Evolutionary conservation across 148 eudicot genomes (phyloP).

Genomic region (Suaeda aralocaspica): DNA sequence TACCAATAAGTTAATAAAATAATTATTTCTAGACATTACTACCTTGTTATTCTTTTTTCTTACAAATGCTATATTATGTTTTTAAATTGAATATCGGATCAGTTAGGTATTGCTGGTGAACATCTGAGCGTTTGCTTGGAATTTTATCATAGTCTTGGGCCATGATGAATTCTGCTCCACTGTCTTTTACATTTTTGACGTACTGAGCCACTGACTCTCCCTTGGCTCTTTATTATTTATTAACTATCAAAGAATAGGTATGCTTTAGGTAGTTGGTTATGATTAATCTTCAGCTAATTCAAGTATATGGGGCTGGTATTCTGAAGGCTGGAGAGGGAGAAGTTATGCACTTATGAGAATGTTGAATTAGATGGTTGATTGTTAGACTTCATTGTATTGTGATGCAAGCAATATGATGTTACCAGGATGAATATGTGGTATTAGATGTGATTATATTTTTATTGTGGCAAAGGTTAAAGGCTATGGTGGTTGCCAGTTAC

Average conservation of each 20-base stretch:
- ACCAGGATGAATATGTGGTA: not conserved
- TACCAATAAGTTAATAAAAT: constrained; percentile 4
- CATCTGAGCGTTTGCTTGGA: not conserved
- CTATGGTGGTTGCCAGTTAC: not conserved
- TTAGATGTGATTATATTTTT: no score
- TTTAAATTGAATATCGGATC: not conserved
- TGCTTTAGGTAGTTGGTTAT: no score
- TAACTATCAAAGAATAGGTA: no score
- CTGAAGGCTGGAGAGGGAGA: not conserved
- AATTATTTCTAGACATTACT: not conserved
- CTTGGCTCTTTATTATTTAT: no score
- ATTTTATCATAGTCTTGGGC: not conserved
- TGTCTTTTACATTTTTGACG: not conserved
- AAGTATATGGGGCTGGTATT: not conserved
- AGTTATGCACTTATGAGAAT: not conserved
- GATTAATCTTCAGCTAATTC: not conserved
- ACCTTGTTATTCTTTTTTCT: not conserved
- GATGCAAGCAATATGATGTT: not conserved
- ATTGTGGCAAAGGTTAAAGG: not conserved
- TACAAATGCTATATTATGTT: not conserved
- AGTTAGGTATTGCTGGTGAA: not conserved
- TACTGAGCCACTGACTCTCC: no score
- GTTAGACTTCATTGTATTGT: not conserved
- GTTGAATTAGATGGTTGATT: not conserved
- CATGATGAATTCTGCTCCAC: not conserved